Evolutionary conservation across 768 basidiomycete genomes (phyloP).

Genomic region (Arthromyces matolae): DNA sequence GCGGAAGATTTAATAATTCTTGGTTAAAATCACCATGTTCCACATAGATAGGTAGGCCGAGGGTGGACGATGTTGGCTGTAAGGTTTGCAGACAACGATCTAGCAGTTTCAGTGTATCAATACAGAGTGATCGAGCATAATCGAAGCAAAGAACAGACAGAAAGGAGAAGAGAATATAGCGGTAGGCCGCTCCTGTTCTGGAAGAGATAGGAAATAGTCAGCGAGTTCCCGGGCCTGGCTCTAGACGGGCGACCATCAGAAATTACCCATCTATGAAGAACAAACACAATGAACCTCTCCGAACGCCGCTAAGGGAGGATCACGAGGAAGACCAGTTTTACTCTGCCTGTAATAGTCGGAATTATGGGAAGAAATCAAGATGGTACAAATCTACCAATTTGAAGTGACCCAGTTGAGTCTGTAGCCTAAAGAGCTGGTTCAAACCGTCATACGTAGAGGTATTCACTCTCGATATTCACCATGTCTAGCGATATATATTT

Average conservation of each 20-base stretch:
- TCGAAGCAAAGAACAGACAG: slow-evolving; percentile 52
- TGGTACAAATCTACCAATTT: slow-evolving; percentile 48
- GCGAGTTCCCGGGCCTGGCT: slow-evolving; percentile 74
- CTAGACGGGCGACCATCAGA: too few species aligned
- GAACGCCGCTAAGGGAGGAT: slow-evolving; percentile 69
- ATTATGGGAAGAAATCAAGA: slow-evolving; percentile 8
- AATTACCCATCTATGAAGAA: neutral
- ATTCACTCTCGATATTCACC: slow-evolving; percentile 37
- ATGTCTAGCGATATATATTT: slow-evolving; percentile 66
- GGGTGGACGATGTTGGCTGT: slow-evolving; percentile 55
- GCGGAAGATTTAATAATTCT: neutral
- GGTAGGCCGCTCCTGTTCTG: slow-evolving; percentile 64
- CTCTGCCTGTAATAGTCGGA: slow-evolving; percentile 46
- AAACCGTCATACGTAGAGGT: neutral
- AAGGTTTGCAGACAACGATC: slow-evolving; percentile 88
- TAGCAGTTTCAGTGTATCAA: slow-evolving; percentile 28
- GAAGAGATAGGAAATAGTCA: slow-evolving; percentile 57
- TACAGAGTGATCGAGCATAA: neutral
- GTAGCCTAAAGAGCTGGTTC: slow-evolving; percentile 46
- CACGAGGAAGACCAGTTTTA: slow-evolving; percentile 63
- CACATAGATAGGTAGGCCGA: slow-evolving; percentile 67
- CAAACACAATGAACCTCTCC: slow-evolving; percentile 48
- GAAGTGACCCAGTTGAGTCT: slow-evolving; percentile 69
- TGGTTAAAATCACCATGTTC: slow-evolving; percentile 59
- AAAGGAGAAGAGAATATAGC: slow-evolving; percentile 84